Evolutionary conservation across 371 early-diverging fungal genomes (phyloP).

Genomic region (Mortierella sp.): DNA sequence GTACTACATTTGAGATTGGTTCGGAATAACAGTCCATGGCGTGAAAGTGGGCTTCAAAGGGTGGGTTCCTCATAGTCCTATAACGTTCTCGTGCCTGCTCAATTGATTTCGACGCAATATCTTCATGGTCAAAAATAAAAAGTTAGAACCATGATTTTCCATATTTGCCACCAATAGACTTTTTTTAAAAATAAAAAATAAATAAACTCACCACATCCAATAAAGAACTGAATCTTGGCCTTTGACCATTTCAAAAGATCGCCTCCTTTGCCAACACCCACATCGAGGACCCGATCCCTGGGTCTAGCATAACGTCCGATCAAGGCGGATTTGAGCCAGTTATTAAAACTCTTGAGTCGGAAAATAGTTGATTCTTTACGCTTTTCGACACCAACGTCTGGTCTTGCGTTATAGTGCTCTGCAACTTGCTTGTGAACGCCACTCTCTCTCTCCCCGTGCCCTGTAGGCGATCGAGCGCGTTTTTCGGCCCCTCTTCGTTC

Average conservation of each 20-base stretch:
- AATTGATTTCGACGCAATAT: slow-evolving; percentile 95
- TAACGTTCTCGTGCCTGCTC: slow-evolving; percentile 90
- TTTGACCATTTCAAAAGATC: slow-evolving; percentile 95
- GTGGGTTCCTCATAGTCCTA: slow-evolving; percentile 62
- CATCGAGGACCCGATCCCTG: slow-evolving; percentile 82
- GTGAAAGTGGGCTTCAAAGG: slow-evolving; percentile 81
- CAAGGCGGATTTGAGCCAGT: slow-evolving; percentile 95
- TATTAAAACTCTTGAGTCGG: slow-evolving; percentile 92
- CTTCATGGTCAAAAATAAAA: slow-evolving; percentile 56
- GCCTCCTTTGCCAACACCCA: slow-evolving; percentile 99
- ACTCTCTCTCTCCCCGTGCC: neutral
- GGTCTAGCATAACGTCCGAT: slow-evolving; percentile 77
- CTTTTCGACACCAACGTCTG: slow-evolving; percentile 79
- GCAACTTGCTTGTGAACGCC: slow-evolving; percentile 70
- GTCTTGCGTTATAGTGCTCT: slow-evolving; percentile 94
- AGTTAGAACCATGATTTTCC: slow-evolving; percentile 10
- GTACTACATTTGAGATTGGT: slow-evolving; percentile 67
- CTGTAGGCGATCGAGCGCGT: slow-evolving; percentile 12
- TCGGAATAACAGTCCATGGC: slow-evolving; percentile 86
- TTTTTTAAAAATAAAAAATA: neutral
- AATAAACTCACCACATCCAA: slow-evolving; percentile 74
- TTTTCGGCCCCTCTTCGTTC: neutral
- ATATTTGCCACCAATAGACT: neutral
- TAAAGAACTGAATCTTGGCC: slow-evolving; percentile 76
- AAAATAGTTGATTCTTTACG: slow-evolving; percentile 89